Evolutionary conservation across 2,329 filamentous ascomycete species (phyloP), one percentile per base, ranked within the genome.

Genomic region (Domatiomyces globalis): DNA sequence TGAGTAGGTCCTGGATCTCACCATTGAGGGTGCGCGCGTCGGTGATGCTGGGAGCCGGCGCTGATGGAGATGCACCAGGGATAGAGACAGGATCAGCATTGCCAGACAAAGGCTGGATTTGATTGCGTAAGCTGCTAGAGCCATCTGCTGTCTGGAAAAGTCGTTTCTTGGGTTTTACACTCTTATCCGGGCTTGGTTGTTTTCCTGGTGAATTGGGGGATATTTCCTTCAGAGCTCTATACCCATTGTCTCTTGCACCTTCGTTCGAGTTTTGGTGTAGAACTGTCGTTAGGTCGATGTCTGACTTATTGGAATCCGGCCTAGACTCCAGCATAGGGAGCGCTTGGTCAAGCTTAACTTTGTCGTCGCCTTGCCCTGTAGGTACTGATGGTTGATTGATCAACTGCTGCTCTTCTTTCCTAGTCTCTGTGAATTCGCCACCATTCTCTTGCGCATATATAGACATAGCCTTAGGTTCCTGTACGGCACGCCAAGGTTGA

Each of bases 1-100:
- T 66, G 10, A 72, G 61, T 19, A 72, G 61, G 9, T 68, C 67
- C 52, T 61, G 68, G 43, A 72, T 61, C 9, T 69, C 69, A 6
- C 62, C 60, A 52, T 68, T 67, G 25, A 69, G 47, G 19, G 63
- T 62, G 15, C 61, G 63, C 22, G n/a, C 36, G 10, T 46, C 25
- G 27, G 33, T 45, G 15, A 19, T 20, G 39, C 29, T 42, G 2
- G 25, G 48, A 18, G 49, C 44, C 43, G 49, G 48, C 4, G 44
- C 45, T 47, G 51, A 33, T 33, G 33, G 33, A 39, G 33, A 39
- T 39, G 33, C 10, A 39, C 33, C 15, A 15, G 33, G 9, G 10
- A 5, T 10, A 12, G 10, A 10, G 9, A 2, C 33, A 39, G 33
- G 2, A 15, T 39, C 33, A 12, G 33, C 33, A 2, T 51, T 59